Conservation (phyloP, 805 yeast genomes). For the Ogataea dorogensis region DNA sequence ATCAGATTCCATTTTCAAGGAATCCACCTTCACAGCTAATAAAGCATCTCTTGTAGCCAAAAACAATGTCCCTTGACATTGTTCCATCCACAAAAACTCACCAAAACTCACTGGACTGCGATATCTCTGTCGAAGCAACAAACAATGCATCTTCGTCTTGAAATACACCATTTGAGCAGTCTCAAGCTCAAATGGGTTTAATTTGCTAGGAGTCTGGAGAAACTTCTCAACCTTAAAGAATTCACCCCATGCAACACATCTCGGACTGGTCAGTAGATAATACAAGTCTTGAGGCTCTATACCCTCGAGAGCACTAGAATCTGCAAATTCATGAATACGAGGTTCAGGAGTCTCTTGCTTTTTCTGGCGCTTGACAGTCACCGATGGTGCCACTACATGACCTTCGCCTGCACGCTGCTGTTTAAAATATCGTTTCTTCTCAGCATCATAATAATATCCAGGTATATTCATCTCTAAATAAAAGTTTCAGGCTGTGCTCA, state of each 20-base stretch:
- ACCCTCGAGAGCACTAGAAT: neutral
- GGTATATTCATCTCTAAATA: conserved; percentile 14
- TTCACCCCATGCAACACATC: conserved; percentile 2
- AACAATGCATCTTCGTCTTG: conserved; percentile 8
- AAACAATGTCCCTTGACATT: conserved; percentile 4
- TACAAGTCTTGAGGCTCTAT: conserved; percentile 1
- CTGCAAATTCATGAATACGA: neutral
- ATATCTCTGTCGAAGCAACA: conserved; percentile 1
- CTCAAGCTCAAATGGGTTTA: neutral
- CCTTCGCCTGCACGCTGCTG: neutral
- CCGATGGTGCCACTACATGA: neutral
- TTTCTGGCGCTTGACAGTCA: neutral
- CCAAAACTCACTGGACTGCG: conserved; percentile 5
- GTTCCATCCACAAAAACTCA: conserved; percentile 4
- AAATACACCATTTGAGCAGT: conserved; percentile 3
- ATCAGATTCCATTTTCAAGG: neutral
- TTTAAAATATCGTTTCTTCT: conserved; percentile 21
- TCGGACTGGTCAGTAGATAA: neutral
- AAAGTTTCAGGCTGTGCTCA: conserved; percentile 1
- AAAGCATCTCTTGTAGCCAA: conserved; percentile 4
- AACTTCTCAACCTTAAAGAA: neutral
- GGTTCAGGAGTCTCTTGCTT: neutral
- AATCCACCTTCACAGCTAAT: conserved; percentile 2
- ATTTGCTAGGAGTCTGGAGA: neutral
- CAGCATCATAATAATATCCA: conserved; percentile 24